Evolutionary conservation across 2,329 filamentous ascomycete genomes (phyloP), one percentile per base, ranked within the genome.

Genomic region (Colletotrichum higginsianum): DNA sequence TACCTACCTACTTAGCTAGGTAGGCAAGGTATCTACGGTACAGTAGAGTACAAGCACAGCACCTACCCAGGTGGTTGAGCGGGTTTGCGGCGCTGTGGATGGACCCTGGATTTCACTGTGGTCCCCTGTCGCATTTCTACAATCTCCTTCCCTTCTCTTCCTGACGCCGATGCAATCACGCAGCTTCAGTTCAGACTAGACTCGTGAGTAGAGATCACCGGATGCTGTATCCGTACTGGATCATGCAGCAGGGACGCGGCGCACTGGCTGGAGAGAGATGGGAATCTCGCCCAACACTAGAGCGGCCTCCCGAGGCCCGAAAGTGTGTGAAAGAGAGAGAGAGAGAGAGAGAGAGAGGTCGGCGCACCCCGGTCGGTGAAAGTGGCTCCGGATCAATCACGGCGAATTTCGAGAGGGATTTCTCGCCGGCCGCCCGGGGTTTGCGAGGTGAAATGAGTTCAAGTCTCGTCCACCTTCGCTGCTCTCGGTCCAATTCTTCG

Each of bases 401-500:
- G 67, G 67, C 55, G 62, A 67, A 70, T 66, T 70, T 26, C 23
- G 21, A 26, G 47, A 60, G 21, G 53, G 46, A 42, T 23, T 52
- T 61, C 42, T 42, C 50, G 38, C 21, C 50, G 52, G 30, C 30
- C 52, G 49, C 35, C 50, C 56, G 53, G 46, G 50, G 21, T 44
- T 35, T 46, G 49, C 67, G 46, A 67, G 67, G 62, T 56, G 62
- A 55, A 13, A 12, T 35, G 30, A 35, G 30, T 35, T 35, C 9
- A 35, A 35, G 26, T 23, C 49, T 15, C 21, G 9, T 23, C 16
- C 46, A 9, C 50, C 49, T 42, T 61, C 67, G 67, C 62, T 61
- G 46, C 44, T 66, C 56, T 70, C 56, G 67, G 67, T 58, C 67
- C 67, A 71, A 71, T 67, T 61, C 56, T 50, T 67, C 56, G 67